Conservation (phyloP, 208 protist genomes). For the Trypanosoma theileri region DNA sequence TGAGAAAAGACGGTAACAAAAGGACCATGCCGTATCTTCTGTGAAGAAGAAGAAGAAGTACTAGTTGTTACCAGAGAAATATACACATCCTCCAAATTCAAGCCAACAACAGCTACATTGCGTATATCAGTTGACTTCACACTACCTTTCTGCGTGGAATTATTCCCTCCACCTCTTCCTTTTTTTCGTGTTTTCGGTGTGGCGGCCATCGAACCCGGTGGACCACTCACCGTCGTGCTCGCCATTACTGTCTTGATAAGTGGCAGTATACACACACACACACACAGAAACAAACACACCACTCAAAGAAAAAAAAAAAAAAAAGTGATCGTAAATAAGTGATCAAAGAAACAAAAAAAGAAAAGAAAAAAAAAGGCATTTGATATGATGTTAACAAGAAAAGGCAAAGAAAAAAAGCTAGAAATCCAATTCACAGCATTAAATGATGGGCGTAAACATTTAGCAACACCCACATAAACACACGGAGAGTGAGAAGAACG, state of each 20-base stretch:
- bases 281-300: constrained; percentile 14
- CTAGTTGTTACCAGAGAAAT: not conserved
- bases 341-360: constrained; percentile 20
- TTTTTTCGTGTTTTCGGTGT: not conserved
- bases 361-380: constrained; percentile 5
- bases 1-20: constrained; percentile 42
- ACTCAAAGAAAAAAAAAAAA: constrained; percentile 21
- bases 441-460: no score
- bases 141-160: not conserved
- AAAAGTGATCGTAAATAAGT: no score
- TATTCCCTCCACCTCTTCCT: not conserved
- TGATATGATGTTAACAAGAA: no score
- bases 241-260: constrained; percentile 17
- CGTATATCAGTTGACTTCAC: not conserved
- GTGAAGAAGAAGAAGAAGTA: constrained; percentile 1
- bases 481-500: no score
- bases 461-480: no score
- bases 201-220: constrained; percentile 30
- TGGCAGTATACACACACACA: constrained; percentile 2
- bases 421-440: no score
- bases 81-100: constrained; percentile 17
- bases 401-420: no score
- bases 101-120: not conserved
- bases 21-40: not conserved
- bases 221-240: constrained; percentile 13